These are phyloP conservation scores for Rhynchosporium secalis DNA, from an alignment of 2,329 filamentous ascomycete species.

Conservation along the genomic window DNA sequence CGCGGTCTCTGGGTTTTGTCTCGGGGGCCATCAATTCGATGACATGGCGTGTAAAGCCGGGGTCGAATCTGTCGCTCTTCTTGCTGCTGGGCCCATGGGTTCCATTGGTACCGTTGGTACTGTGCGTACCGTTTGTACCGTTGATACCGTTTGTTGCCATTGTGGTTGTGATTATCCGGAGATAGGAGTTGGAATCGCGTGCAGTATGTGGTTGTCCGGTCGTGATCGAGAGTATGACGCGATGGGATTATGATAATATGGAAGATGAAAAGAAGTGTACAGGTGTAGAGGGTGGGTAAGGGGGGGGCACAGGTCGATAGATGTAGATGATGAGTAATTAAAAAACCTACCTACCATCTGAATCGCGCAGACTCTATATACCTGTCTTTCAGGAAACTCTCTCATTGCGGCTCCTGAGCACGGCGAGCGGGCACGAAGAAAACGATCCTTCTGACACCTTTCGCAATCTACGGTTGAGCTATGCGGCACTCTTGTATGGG, in stretches of 20 bases:
- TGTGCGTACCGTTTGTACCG: background rate
- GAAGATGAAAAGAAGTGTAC: background rate
- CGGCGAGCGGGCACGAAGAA: constrained; percentile 5
- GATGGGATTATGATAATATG: background rate
- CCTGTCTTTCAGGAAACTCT: background rate
- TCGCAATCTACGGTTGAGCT: background rate
- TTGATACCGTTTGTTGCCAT: constrained; percentile 17
- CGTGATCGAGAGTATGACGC: background rate
- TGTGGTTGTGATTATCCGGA: background rate
- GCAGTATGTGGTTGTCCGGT: background rate
- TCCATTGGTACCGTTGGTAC: constrained; percentile 10
- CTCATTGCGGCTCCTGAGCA: background rate
- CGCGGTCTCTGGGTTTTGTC: constrained; percentile 62
- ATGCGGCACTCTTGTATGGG: constrained; percentile 1
- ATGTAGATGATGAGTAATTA: background rate
- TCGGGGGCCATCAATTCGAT: constrained; percentile 73
- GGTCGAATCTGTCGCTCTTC: constrained; percentile 57
- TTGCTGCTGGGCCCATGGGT: constrained; percentile 11
- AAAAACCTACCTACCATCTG: background rate
- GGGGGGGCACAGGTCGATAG: no score
- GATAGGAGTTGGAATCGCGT: background rate
- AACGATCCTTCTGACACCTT: background rate
- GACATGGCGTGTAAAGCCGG: constrained; percentile 73
- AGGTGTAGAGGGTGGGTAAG: background rate
- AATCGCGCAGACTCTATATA: background rate